Evolutionary conservation across 495 filamentous ascomycete species (phyloP).

Genomic region (Amphirosellinia nigrospora): DNA sequence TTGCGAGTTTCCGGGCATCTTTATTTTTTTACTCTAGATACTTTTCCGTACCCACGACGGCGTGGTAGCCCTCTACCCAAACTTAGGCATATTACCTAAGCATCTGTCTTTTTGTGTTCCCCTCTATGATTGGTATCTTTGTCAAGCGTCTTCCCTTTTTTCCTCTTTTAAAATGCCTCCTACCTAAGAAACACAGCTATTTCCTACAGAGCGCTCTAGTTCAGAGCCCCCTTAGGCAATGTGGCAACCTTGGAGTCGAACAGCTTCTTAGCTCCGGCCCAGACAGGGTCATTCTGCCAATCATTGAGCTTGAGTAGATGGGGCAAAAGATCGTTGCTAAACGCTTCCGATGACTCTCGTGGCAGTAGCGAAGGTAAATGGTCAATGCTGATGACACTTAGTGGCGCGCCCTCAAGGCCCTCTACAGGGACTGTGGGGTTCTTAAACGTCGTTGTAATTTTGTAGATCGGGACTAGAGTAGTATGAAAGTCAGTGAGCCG

Average conservation of each 20-base stretch:
- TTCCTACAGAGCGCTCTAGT: conserved; percentile 15
- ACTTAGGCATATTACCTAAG: neutral
- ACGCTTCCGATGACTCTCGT: conserved; percentile 85
- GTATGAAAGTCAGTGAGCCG: conserved; percentile 19
- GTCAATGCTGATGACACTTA: conserved; percentile 86
- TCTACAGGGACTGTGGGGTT: conserved; percentile 81
- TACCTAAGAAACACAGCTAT: neutral
- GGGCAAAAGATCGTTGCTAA: conserved; percentile 79
- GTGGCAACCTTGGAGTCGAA: conserved; percentile 85
- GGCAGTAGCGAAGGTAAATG: conserved; percentile 88
- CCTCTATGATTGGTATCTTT: conserved; percentile 11
- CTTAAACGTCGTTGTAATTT: conserved; percentile 78
- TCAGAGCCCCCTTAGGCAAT: conserved; percentile 60
- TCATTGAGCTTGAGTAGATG: conserved; percentile 79
- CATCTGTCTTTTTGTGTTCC: neutral
- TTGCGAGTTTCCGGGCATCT: neutral
- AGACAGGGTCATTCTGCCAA: conserved; percentile 73
- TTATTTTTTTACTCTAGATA: neutral
- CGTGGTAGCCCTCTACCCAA: conserved; percentile 1
- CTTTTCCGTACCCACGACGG: neutral
- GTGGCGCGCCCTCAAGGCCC: conserved; percentile 59
- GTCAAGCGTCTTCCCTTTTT: neutral
- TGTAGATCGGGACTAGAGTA: conserved; percentile 80
- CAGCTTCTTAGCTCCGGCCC: conserved; percentile 81
- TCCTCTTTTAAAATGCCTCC: neutral